Percentiles rank a stretch among this genome's conserved stretches.
These are phyloP conservation scores for Jatropha multifida DNA, from an alignment of 441 rosid species.

Conservation along the genomic window DNA sequence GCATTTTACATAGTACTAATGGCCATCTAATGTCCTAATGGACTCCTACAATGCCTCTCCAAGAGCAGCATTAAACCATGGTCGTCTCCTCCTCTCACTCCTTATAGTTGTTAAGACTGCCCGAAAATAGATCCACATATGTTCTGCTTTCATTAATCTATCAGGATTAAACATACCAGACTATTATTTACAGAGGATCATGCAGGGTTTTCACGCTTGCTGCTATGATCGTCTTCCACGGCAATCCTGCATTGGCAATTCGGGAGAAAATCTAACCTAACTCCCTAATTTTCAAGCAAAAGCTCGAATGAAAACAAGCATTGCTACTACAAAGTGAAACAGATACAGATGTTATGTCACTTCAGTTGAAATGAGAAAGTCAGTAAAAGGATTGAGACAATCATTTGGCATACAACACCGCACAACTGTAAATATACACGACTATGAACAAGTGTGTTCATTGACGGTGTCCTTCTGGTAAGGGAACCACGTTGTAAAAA, in stretches of 20 bases:
- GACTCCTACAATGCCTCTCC: not conserved
- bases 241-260: not conserved
- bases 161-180: not conserved
- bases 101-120: too few relatives aligned
- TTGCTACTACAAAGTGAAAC: not conserved
- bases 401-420: not conserved
- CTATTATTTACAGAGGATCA: not conserved
- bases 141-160: not conserved
- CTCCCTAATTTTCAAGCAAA: not conserved
- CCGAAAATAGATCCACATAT: not conserved
- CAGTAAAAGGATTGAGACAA: not conserved
- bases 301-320: not conserved
- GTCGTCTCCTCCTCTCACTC: too few relatives aligned
- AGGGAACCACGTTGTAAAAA: conserved; percentile 71
- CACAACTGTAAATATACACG: conserved; percentile 25
- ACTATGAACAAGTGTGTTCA: conserved; percentile 33
- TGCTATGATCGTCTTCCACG: not conserved
- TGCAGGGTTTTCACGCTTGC: not conserved
- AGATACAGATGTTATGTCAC: not conserved
- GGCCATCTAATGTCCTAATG: too few relatives aligned
- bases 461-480: conserved; percentile 82
- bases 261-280: not conserved
- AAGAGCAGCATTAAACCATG: not conserved
- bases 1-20: not conserved
- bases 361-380: not conserved